Evolutionary conservation across 2,329 filamentous ascomycete genomes (phyloP), one percentile per base, ranked within the genome.

Genomic region (Pestalotiopsis sp.): DNA sequence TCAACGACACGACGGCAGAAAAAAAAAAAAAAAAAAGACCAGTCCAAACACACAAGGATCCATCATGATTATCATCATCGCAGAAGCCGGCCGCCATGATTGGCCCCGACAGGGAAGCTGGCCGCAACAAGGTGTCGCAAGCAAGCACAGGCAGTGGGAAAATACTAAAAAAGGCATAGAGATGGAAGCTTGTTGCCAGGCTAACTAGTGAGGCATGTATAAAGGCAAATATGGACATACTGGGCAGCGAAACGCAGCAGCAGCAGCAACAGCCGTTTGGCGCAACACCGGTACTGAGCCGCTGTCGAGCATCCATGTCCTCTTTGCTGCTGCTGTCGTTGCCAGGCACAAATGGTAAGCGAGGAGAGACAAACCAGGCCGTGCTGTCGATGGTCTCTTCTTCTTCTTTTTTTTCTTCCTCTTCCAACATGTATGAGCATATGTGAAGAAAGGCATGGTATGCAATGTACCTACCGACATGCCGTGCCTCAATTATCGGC

Each of bases 111-210:
- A 31, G 7, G 38, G 59, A 31, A 62, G 31, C 59, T 36, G 25
- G 59, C 36, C 23, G 23, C 41, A 66, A 62, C 59, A 38, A 62
- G n/a, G 12, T 62, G 59, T 62, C 27, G 59, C 59, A 62, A 62
- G 59, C 59, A 31, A 36, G n/a, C 31, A 36, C 31, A 36, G 31
- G 31, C 31, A 36, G 31, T 36, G 31, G 31, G 31, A 36, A 36
- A 36, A 36, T 36, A 36, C 31, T 36, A 36, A 56, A 61, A 61
- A 31, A 14, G 20, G 27, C 23, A 38, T 11, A 6, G 13, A n/a
- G 25, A 23, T 14, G 27, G 31, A 62, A 41, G 45, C 31, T 38
- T 25, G 52, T 56, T 52, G 39, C 58, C 65, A 67, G 61, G 65
- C 65, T 39, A 61, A 20, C 36, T 20, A 20, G 25, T 14, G 27